These are phyloP conservation scores for Pseudogymnoascus sp. DNA, from an alignment of 2,329 filamentous ascomycete genomes.

Conservation along the genomic window DNA sequence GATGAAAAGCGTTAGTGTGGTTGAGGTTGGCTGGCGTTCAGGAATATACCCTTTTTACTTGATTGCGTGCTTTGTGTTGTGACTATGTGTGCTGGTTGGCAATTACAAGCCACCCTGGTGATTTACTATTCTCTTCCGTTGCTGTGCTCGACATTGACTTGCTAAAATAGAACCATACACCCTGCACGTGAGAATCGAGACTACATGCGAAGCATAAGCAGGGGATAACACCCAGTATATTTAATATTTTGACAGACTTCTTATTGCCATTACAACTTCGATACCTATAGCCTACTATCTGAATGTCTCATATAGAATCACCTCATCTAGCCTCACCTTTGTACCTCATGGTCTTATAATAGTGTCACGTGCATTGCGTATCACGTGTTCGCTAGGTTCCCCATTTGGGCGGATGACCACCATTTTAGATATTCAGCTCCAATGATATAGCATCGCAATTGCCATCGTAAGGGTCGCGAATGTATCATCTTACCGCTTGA, in stretches of 20 bases:
- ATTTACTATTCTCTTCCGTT: background rate
- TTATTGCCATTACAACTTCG: background rate
- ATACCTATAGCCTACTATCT: background rate
- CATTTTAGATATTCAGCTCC: background rate
- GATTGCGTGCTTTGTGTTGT: background rate
- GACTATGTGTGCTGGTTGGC: background rate
- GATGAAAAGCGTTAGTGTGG: conserved; percentile 25
- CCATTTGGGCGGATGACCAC: background rate
- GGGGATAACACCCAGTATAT: background rate
- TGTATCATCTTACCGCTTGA: background rate
- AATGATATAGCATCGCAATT: background rate
- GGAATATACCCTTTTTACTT: conserved; percentile 8
- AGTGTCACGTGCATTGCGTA: background rate
- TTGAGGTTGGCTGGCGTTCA: conserved; percentile 7
- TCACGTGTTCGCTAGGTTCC: background rate
- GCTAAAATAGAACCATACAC: background rate
- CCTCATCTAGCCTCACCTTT: background rate
- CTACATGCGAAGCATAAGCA: background rate
- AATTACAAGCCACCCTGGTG: background rate
- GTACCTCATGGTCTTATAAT: background rate
- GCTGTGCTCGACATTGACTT: background rate
- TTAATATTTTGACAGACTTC: background rate
- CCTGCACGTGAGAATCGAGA: background rate
- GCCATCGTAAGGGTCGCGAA: background rate
- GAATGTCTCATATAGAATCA: background rate